Conservation (phyloP, 2,329 filamentous ascomycete species). For the Neophaeococcomyces aloes region DNA sequence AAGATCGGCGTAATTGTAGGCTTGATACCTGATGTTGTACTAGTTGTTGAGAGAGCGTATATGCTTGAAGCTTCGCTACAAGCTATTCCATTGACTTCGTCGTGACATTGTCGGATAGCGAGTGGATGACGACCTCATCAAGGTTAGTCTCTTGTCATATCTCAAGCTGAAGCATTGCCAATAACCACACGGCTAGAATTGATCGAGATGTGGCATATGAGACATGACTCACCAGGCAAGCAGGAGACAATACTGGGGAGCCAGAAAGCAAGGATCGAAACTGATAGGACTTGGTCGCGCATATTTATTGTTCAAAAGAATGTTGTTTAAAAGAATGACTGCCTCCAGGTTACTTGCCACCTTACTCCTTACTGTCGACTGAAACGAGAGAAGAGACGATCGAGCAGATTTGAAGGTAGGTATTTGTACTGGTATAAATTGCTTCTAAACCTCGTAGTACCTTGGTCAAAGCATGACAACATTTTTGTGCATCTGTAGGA, state of each 20-base stretch:
- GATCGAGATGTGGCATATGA: not conserved
- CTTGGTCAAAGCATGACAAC: too few species aligned
- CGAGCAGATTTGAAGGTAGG: not conserved
- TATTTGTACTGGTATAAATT: slow-evolving; percentile 1
- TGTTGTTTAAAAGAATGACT: too few species aligned
- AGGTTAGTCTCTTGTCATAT: not conserved
- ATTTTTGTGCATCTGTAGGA: too few species aligned
- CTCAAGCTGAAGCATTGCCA: not conserved
- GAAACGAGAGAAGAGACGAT: not conserved
- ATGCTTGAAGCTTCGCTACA: too few species aligned
- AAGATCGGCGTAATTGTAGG: too few species aligned
- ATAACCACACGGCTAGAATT: not conserved
- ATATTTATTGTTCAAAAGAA: not conserved
- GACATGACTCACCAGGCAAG: slow-evolving; percentile 1
- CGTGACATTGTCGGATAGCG: not conserved
- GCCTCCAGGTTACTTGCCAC: not conserved
- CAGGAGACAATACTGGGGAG: not conserved
- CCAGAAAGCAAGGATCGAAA: not conserved
- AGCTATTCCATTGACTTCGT: not conserved
- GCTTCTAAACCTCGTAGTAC: too few species aligned
- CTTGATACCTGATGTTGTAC: too few species aligned
- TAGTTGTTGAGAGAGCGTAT: too few species aligned
- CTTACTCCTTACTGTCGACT: not conserved
- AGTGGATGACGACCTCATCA: not conserved
- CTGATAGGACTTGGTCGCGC: not conserved